These are phyloP conservation scores for Lachnellula suecica DNA, from an alignment of 2,329 filamentous ascomycete species.

Conservation along the genomic window DNA sequence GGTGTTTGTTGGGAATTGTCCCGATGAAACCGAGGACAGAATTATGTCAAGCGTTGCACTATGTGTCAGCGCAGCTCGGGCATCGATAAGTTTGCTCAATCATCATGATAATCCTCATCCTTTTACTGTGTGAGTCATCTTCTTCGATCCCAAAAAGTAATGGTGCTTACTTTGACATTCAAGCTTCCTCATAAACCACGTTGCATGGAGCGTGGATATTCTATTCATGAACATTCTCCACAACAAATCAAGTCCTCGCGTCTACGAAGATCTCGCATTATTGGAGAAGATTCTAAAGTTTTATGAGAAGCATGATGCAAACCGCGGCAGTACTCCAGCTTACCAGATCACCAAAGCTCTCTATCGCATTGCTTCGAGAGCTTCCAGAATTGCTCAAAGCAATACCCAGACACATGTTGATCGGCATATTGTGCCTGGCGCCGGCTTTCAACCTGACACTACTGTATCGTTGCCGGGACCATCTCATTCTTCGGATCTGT, in stretches of 20 bases:
- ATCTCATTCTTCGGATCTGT: neutral
- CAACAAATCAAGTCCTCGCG: constrained; percentile 12
- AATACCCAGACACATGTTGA: neutral
- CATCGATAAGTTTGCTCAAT: constrained; percentile 14
- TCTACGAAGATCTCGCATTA: constrained; percentile 11
- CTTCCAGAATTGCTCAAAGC: constrained; percentile 8
- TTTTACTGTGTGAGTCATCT: constrained; percentile 11
- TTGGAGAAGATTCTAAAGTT: constrained; percentile 8
- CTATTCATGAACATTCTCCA: constrained; percentile 19
- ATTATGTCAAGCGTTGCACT: constrained; percentile 17
- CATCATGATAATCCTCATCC: constrained; percentile 14
- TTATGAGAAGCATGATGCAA: constrained; percentile 12
- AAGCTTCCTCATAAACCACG: constrained; percentile 13
- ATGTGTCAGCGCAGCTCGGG: constrained; percentile 14
- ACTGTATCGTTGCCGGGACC: neutral
- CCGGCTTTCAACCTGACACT: neutral
- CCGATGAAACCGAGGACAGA: constrained; percentile 4
- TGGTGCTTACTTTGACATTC: neutral
- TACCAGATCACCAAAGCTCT: constrained; percentile 12
- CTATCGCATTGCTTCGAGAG: constrained; percentile 12
- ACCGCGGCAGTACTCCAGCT: constrained; percentile 1
- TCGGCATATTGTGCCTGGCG: neutral
- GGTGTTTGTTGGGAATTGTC: constrained; percentile 11
- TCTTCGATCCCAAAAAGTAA: neutral
- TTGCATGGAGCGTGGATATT: constrained; percentile 19